Conservation (phyloP, 2,329 filamentous ascomycete species). For the Talaromyces albobiverticillius region DNA sequence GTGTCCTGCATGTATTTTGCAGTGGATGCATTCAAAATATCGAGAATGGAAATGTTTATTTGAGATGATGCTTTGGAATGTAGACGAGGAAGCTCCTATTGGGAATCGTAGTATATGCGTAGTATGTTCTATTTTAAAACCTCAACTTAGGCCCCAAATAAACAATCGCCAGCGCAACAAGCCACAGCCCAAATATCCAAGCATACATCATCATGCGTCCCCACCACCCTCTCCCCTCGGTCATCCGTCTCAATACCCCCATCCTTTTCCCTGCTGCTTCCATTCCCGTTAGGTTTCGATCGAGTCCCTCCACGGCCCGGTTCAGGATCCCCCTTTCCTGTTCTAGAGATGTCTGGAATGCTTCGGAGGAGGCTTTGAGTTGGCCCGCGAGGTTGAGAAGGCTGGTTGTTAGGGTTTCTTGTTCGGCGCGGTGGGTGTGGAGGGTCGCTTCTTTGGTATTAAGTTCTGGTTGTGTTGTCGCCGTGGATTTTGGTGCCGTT, state of each 20-base stretch:
- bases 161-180: constrained; percentile 74
- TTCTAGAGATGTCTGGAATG: constrained; percentile 70
- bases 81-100: too few relatives aligned
- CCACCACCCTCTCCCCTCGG: constrained; percentile 85
- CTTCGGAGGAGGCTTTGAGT: constrained; percentile 70
- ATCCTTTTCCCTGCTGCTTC: constrained; percentile 73
- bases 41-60: neutral
- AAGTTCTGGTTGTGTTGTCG: neutral
- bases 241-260: constrained; percentile 73
- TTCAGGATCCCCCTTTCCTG: constrained; percentile 70
- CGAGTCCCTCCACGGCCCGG: constrained; percentile 70
- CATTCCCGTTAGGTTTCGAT: constrained; percentile 72
- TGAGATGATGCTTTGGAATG: too few relatives aligned
- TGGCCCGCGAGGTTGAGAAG: constrained; percentile 76
- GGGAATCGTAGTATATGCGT: too few relatives aligned
- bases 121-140: constrained; percentile 63
- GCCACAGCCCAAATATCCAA: constrained; percentile 77
- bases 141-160: constrained; percentile 85
- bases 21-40: neutral
- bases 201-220: constrained; percentile 79
- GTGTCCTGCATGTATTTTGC: neutral
- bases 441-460: constrained; percentile 62
- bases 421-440: constrained; percentile 73
- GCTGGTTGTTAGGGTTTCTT: constrained; percentile 76
- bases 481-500: neutral